Percentiles rank a stretch among this genome's conserved stretches.
Evolutionary conservation across 202 grass and related monocot species (phyloP).

Genomic region (Panicum virgatum): DNA sequence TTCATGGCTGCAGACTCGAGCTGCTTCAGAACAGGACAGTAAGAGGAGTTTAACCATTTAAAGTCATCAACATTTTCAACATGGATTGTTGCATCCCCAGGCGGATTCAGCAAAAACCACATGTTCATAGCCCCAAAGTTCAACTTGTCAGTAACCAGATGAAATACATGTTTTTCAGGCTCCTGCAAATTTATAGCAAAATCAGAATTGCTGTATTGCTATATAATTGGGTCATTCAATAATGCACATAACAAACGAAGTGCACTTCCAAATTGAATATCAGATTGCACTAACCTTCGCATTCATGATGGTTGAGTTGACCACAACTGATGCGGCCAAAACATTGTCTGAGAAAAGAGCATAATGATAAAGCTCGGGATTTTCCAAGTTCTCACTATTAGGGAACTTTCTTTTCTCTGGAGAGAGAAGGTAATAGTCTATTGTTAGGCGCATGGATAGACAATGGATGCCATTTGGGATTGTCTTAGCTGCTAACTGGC

Average conservation of each 20-base stretch:
- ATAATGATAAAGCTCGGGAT: conserved; percentile 68
- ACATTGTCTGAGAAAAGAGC: conserved; percentile 76
- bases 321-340: conserved; percentile 69
- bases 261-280: conserved; percentile 8
- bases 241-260: not conserved
- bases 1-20: conserved; percentile 60
- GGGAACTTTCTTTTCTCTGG: conserved; percentile 67
- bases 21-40: conserved; percentile 65
- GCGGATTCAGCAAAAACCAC: conserved; percentile 80
- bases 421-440: conserved; percentile 66
- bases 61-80: conserved; percentile 72
- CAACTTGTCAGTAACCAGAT: conserved; percentile 70
- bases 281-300: conserved; percentile 47
- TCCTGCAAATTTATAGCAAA: conserved; percentile 42
- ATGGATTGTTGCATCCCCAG: conserved; percentile 59
- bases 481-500: conserved; percentile 63
- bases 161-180: conserved; percentile 77
- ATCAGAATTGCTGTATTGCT: not conserved
- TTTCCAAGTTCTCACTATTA: conserved; percentile 64
- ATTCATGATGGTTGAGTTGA: conserved; percentile 68
- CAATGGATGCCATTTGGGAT: conserved; percentile 76
- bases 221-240: conserved; percentile 2
- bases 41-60: conserved; percentile 67
- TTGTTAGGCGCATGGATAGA: conserved; percentile 64
- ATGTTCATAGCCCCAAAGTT: conserved; percentile 73